phyloP scores from a whole-genome alignment of 345 rosid species.

The Brassica incana region DNA sequence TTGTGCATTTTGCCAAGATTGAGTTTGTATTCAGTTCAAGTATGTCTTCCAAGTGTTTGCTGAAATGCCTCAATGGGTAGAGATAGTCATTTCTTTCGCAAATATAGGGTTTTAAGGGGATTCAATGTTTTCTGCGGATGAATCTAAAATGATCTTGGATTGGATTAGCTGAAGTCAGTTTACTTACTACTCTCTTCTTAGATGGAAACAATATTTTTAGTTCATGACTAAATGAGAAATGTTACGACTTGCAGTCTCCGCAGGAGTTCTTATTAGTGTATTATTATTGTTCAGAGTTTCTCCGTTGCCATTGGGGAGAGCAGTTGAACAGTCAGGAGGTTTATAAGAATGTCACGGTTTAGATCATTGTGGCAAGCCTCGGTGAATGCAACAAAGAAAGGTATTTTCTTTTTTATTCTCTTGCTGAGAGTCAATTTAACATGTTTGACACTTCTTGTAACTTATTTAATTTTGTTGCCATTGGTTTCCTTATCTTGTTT shows the following conservation, averaged over 20 bases:
- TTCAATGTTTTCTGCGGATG: not conserved
- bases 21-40: not conserved
- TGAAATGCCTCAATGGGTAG: constrained; percentile 24
- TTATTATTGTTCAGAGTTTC: not conserved
- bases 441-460: constrained; percentile 10
- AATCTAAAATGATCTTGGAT: not conserved
- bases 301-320: constrained; percentile 6
- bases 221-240: not conserved
- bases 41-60: constrained; percentile 25
- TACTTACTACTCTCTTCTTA: not conserved
- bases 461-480: not conserved
- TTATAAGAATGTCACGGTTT: constrained; percentile 64
- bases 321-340: constrained; percentile 8
- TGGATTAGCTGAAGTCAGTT: not conserved
- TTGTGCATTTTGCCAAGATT: not conserved
- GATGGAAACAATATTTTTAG: not conserved
- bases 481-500: not conserved
- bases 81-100: not conserved
- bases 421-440: not conserved
- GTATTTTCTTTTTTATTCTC: constrained; percentile 33
- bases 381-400: constrained; percentile 78
- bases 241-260: not conserved
- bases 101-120: not conserved
- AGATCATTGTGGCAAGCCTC: constrained; percentile 76
- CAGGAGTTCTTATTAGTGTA: not conserved